Evolutionary conservation across 768 basidiomycete species (phyloP).

Genomic region (Rickenella mellea): DNA sequence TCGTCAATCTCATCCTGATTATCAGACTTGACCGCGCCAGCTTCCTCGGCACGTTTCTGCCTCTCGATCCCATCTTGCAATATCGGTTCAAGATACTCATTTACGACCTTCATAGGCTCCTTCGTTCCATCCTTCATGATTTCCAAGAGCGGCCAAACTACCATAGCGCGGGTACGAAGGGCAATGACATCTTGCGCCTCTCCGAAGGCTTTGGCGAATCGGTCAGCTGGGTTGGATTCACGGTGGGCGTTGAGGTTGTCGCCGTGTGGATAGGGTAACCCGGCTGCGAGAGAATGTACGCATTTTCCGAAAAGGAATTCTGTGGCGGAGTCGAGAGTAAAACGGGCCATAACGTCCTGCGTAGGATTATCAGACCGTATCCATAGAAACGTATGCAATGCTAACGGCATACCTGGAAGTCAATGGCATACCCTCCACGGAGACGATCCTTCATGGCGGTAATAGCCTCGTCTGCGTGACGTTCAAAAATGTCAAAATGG

Average conservation of each 20-base stretch:
- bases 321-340: constrained; percentile 58
- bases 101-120: constrained; percentile 42
- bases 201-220: constrained; percentile 40
- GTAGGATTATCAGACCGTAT: background rate
- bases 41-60: background rate
- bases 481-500: constrained; percentile 53
- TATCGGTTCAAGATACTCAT: constrained; percentile 39
- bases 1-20: constrained; percentile 23
- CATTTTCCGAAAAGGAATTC: constrained; percentile 58
- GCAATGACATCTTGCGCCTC: constrained; percentile 36
- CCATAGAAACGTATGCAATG: constrained; percentile 5
- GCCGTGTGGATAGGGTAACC: constrained; percentile 37
- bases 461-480: constrained; percentile 37
- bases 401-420: constrained; percentile 38
- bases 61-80: constrained; percentile 6
- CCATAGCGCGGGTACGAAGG: constrained; percentile 31
- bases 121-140: constrained; percentile 35
- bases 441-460: constrained; percentile 37
- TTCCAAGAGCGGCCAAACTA: constrained; percentile 47
- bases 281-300: constrained; percentile 41
- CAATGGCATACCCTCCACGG: constrained; percentile 40
- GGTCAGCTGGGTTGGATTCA: constrained; percentile 23
- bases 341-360: constrained; percentile 49
- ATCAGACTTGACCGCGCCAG: background rate
- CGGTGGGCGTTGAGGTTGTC: constrained; percentile 13